Evolutionary conservation across 73 alveolate genomes (phyloP).

Genomic region (Stentor roeselii): DNA sequence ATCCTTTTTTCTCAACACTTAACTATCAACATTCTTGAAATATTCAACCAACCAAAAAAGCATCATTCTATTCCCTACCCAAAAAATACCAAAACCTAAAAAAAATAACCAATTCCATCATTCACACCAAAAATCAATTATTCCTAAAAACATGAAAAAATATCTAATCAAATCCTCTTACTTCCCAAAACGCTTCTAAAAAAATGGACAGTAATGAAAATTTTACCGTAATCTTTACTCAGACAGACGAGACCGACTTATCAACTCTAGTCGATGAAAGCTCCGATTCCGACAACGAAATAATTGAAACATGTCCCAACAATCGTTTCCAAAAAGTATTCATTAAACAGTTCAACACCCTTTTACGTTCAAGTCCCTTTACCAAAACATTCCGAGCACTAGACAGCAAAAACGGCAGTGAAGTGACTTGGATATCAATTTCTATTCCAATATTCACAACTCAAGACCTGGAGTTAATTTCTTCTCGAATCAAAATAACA

Average conservation of each 20-base stretch:
- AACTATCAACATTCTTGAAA: not conserved
- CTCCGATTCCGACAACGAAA: not conserved
- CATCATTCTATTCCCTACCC: not conserved
- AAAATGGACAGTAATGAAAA: not conserved
- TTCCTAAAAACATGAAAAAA: not conserved
- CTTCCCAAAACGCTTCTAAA: not conserved
- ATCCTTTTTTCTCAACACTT: not conserved
- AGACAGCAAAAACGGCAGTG: slow-evolving; percentile 95
- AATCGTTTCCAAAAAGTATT: not conserved
- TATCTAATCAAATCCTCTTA: not conserved
- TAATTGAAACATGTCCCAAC: not conserved
- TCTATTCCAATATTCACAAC: slow-evolving; percentile 71
- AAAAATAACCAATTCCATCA: not conserved
- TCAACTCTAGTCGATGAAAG: not conserved
- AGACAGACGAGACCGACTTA: not conserved
- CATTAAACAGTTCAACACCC: not conserved
- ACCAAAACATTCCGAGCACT: slow-evolving; percentile 89
- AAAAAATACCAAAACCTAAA: not conserved
- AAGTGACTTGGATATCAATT: slow-evolving; percentile 97
- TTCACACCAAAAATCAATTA: not conserved
- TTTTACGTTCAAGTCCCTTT: slow-evolving; percentile 48
- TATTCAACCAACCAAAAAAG: not conserved
- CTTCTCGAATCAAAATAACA: slow-evolving; percentile 76
- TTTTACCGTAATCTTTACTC: not conserved
- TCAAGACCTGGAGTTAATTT: slow-evolving; percentile 57